These are phyloP conservation scores for Diaporthe batatas DNA, from an alignment of 2,329 filamentous ascomycete genomes.

Conservation along the genomic window DNA sequence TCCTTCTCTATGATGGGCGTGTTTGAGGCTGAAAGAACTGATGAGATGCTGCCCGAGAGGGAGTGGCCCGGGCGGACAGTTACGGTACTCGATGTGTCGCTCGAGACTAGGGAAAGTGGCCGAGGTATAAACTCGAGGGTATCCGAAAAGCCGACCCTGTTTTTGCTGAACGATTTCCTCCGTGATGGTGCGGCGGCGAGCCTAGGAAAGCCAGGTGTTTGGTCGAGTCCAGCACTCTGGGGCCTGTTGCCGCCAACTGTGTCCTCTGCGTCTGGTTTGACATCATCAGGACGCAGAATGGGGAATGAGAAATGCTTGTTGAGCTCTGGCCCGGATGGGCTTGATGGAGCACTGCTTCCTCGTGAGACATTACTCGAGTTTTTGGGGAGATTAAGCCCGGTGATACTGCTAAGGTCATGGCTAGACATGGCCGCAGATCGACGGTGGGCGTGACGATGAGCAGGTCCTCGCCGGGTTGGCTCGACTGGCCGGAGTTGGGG, in stretches of 20 bases:
- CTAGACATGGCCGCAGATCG: conserved; percentile 87
- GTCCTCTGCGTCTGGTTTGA: conserved; percentile 42
- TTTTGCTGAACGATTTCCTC: conserved; percentile 47
- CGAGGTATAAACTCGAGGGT: conserved; percentile 86
- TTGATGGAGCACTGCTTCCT: conserved; percentile 75
- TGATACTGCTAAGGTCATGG: conserved; percentile 72
- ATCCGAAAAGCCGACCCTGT: conserved; percentile 86
- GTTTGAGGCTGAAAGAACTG: conserved; percentile 74
- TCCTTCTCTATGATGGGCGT: conserved; percentile 56
- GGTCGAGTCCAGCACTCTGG: conserved; percentile 49
- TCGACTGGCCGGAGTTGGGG: conserved; percentile 65
- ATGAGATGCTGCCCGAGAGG: conserved; percentile 84
- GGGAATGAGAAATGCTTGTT: conserved; percentile 47
- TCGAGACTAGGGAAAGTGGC: conserved; percentile 86
- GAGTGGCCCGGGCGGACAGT: conserved; percentile 79
- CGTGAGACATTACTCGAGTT: conserved; percentile 52
- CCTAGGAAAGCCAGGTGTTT: conserved; percentile 43
- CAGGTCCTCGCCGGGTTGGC: conserved; percentile 67
- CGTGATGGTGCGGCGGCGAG: conserved; percentile 51
- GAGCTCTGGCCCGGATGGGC: conserved; percentile 64
- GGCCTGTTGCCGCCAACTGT: conserved; percentile 41
- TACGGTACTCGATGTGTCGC: conserved; percentile 83
- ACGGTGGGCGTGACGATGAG: conserved; percentile 77
- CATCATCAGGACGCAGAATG: conserved; percentile 37
- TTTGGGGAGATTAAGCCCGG: conserved; percentile 40